phyloP scores from a whole-genome alignment of 2,329 filamentous ascomycete genomes.

The Trichothecium roseum region DNA sequence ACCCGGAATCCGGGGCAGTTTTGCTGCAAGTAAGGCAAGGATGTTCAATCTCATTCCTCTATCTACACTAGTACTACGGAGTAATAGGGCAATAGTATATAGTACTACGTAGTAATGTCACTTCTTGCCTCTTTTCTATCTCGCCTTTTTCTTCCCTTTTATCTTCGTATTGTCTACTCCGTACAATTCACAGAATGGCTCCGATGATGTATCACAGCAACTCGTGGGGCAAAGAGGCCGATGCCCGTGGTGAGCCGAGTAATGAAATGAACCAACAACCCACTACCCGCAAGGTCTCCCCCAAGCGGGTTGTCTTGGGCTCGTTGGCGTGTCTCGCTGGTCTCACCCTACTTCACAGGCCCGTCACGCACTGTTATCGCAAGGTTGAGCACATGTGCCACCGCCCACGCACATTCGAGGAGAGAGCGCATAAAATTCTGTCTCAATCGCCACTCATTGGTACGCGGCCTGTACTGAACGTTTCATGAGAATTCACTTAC shows the following conservation, averaged over 20 bases:
- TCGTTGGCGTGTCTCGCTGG: constrained; percentile 15
- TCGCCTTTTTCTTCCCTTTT: no score
- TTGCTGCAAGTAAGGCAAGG: no score
- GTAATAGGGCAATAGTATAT: no score
- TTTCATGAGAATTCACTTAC: neutral
- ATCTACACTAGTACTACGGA: no score
- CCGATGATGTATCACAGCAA: neutral
- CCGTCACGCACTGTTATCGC: constrained; percentile 13
- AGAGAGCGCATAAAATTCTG: constrained; percentile 35
- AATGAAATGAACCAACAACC: constrained; percentile 4
- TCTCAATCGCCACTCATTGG: constrained; percentile 38
- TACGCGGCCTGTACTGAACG: constrained; percentile 13
- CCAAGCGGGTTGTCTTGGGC: constrained; percentile 12
- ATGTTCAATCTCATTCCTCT: no score
- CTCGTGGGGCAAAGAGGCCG: neutral
- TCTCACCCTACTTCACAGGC: constrained; percentile 15
- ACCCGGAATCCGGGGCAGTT: no score
- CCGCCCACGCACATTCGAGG: constrained; percentile 22
- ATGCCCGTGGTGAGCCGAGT: constrained; percentile 4
- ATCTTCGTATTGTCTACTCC: no score
- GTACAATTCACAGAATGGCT: no score
- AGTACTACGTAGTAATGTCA: no score
- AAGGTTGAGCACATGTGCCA: constrained; percentile 13
- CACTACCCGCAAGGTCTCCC: constrained; percentile 13
- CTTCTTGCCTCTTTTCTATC: no score